Percentiles rank a stretch among this genome's conserved stretches.
phyloP scores from a whole-genome alignment of 2,329 filamentous ascomycete genomes.

The Fusarium temperatum region DNA sequence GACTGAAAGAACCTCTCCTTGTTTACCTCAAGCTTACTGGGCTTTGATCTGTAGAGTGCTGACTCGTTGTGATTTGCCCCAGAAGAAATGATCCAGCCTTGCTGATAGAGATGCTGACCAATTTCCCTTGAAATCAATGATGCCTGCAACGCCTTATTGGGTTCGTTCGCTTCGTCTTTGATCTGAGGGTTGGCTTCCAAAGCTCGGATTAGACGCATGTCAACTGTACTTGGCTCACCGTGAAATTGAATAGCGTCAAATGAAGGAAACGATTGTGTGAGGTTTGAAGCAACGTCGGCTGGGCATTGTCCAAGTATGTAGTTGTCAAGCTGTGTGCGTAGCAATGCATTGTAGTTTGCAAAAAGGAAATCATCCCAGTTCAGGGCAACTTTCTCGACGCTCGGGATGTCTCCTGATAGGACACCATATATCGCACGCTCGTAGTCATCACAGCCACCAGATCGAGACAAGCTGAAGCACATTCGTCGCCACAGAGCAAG shows the following conservation, averaged over 20 bases:
- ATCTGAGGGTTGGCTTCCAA: conserved; percentile 67
- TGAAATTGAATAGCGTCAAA: conserved; percentile 73
- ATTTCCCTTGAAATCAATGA: conserved; percentile 74
- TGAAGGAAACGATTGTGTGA: conserved; percentile 67
- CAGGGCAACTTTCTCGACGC: conserved; percentile 78
- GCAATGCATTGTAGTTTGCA: conserved; percentile 84
- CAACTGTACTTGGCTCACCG: conserved; percentile 62
- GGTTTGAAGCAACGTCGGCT: conserved; percentile 60
- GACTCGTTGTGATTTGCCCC: conserved; percentile 39
- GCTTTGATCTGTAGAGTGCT: conserved; percentile 39
- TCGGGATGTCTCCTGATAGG: conserved; percentile 83
- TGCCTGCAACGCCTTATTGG: conserved; percentile 80
- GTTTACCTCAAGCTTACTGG: conserved; percentile 47
- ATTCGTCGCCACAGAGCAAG: conserved; percentile 79
- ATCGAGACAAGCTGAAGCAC: conserved; percentile 76
- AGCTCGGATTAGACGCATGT: conserved; percentile 66
- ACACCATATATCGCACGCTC: conserved; percentile 92
- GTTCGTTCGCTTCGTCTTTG: conserved; percentile 66
- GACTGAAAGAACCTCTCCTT: conserved; percentile 61
- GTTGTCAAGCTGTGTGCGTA: conserved; percentile 81
- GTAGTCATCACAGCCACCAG: conserved; percentile 76
- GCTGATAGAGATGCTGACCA: conserved; percentile 65
- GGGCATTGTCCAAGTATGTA: conserved; percentile 69
- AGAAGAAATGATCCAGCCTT: conserved; percentile 56
- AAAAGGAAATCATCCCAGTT: conserved; percentile 90